Evolutionary conservation across 352 stramenopile species (phyloP).

Genomic region (Pythium utonaiense): DNA sequence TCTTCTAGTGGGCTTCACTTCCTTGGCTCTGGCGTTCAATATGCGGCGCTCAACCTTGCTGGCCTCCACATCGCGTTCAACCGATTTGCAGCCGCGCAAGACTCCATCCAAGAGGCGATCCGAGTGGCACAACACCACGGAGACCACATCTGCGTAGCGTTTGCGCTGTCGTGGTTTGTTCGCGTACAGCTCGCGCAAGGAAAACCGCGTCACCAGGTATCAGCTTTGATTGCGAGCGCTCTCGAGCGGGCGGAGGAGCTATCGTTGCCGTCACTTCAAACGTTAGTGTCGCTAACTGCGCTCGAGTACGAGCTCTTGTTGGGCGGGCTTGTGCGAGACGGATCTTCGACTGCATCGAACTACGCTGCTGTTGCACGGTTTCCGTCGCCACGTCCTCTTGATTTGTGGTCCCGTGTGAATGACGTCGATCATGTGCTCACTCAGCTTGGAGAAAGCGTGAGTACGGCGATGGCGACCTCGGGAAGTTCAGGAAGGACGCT

Average conservation of each 20-base stretch:
- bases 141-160: constrained; percentile 90
- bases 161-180: constrained; percentile 88
- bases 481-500: constrained; percentile 14
- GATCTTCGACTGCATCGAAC: not conserved
- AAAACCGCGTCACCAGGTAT: constrained; percentile 45
- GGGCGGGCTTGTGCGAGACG: constrained; percentile 8
- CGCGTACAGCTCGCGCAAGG: constrained; percentile 61
- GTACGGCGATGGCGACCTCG: not conserved
- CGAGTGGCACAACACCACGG: constrained; percentile 90
- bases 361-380: constrained; percentile 7
- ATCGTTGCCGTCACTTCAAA: constrained; percentile 43
- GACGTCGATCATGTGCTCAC: constrained; percentile 13
- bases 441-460: constrained; percentile 15
- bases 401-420: constrained; percentile 18
- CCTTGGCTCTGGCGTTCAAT: constrained; percentile 77
- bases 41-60: constrained; percentile 88
- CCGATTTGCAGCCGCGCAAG: constrained; percentile 63
- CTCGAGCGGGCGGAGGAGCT: constrained; percentile 63
- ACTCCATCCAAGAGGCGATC: constrained; percentile 91
- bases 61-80: constrained; percentile 86
- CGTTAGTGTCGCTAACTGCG: constrained; percentile 41
- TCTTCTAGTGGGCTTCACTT: constrained; percentile 41
- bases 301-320: constrained; percentile 48
- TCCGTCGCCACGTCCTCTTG: constrained; percentile 19
- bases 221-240: constrained; percentile 45